These are phyloP conservation scores for Hymenoscyphus linearis DNA, from an alignment of 2,329 filamentous ascomycete species.

Conservation along the genomic window DNA sequence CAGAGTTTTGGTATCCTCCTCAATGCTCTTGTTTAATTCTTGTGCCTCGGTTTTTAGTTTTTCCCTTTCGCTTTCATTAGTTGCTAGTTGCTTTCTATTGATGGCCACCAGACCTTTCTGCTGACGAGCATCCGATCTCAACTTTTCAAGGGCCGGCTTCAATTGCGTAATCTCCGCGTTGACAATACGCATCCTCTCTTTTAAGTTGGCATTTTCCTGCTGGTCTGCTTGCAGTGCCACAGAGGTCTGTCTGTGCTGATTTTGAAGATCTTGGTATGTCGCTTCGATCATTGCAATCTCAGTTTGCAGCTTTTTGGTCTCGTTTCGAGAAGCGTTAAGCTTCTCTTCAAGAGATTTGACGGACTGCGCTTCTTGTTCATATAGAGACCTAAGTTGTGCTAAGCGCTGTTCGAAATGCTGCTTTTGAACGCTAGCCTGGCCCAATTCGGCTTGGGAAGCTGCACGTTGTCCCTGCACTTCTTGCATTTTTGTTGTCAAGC, in stretches of 20 bases:
- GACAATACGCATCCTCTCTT: slow-evolving; percentile 78
- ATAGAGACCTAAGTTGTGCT: slow-evolving; percentile 77
- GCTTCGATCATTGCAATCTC: slow-evolving; percentile 82
- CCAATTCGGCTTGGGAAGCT: slow-evolving; percentile 75
- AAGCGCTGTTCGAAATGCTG: slow-evolving; percentile 87
- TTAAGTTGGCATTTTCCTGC: slow-evolving; percentile 78
- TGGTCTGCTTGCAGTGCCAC: slow-evolving; percentile 78
- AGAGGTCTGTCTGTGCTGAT: slow-evolving; percentile 71
- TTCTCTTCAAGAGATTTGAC: slow-evolving; percentile 82
- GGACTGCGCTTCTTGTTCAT: slow-evolving; percentile 88
- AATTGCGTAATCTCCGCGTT: slow-evolving; percentile 80
- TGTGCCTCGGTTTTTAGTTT: slow-evolving; percentile 78
- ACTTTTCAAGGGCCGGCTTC: slow-evolving; percentile 87
- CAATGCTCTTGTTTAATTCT: slow-evolving; percentile 57
- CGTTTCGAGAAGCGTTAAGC: slow-evolving; percentile 66
- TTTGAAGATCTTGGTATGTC: slow-evolving; percentile 73
- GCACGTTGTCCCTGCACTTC: slow-evolving; percentile 80
- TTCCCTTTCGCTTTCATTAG: slow-evolving; percentile 82
- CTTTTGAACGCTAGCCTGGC: slow-evolving; percentile 78
- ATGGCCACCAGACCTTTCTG: slow-evolving; percentile 96
- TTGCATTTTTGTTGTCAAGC: slow-evolving; percentile 88
- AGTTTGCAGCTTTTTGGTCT: slow-evolving; percentile 77
- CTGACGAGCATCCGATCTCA: slow-evolving; percentile 85
- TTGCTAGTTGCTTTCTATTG: slow-evolving; percentile 95
- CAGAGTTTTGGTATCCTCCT: slow-evolving; percentile 50